Evolutionary conservation across 441 rosid genomes (phyloP).

Genomic region (Macaranga tanarius): DNA sequence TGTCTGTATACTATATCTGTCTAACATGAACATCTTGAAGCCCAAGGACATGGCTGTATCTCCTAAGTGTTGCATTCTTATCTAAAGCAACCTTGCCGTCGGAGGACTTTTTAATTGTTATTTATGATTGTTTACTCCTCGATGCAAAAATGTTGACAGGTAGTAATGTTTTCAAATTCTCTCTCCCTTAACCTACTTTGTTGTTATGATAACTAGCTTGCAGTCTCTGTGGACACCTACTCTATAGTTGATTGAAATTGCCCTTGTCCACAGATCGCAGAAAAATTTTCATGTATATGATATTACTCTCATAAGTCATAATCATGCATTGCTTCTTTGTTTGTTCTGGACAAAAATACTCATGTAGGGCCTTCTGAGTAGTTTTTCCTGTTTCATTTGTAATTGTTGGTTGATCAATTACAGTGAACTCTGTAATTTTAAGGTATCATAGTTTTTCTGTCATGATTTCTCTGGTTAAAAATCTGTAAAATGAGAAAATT

Average conservation of each 20-base stretch:
- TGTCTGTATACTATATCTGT: background rate
- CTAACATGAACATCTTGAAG: background rate
- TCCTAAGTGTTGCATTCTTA: background rate
- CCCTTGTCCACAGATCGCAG: background rate
- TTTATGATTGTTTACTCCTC: too few relatives aligned
- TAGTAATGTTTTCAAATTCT: too few relatives aligned
- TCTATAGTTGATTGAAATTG: background rate
- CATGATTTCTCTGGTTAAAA: slow-evolving; percentile 4
- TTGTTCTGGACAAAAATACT: slow-evolving; percentile 6
- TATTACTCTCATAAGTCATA: background rate
- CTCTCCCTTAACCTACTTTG: too few relatives aligned
- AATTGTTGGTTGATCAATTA: background rate
- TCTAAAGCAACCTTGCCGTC: too few relatives aligned
- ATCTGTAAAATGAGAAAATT: slow-evolving; percentile 21
- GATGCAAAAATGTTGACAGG: background rate
- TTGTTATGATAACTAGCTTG: too few relatives aligned
- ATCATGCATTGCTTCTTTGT: background rate
- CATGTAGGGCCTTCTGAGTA: background rate
- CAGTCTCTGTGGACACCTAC: too few relatives aligned
- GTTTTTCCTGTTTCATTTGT: background rate
- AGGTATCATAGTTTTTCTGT: slow-evolving; percentile 8
- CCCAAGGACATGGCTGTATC: background rate
- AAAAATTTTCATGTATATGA: too few relatives aligned
- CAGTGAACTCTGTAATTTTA: slow-evolving; percentile 4
- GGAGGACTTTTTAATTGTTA: too few relatives aligned